Conservation (phyloP, 2,329 filamentous ascomycete species). For the Paraphoma sp. region DNA sequence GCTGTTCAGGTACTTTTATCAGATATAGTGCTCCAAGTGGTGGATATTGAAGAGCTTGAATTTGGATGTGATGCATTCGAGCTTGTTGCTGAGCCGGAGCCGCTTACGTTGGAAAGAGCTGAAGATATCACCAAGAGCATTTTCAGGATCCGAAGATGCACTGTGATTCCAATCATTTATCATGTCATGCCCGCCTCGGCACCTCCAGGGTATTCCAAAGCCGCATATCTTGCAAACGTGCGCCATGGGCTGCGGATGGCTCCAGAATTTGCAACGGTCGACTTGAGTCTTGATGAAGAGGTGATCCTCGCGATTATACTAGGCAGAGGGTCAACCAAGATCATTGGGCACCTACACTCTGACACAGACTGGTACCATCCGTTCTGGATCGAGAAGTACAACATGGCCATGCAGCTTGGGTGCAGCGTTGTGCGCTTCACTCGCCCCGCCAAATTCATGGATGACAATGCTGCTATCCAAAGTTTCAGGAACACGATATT, state of each 20-base stretch:
- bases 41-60: constrained; percentile 71
- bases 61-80: constrained; percentile 72
- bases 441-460: constrained; percentile 61
- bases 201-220: constrained; percentile 26
- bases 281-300: constrained; percentile 63
- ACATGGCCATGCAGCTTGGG: constrained; percentile 62
- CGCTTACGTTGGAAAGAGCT: constrained; percentile 29
- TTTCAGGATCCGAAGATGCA: constrained; percentile 66
- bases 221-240: constrained; percentile 62
- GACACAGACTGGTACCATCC: constrained; percentile 63
- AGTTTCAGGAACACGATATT: constrained; percentile 61
- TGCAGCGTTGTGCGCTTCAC: constrained; percentile 70
- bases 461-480: constrained; percentile 69
- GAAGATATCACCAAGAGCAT: constrained; percentile 63
- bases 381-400: constrained; percentile 64
- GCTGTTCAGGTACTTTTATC: constrained; percentile 68
- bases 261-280: constrained; percentile 66
- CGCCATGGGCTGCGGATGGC: constrained; percentile 68
- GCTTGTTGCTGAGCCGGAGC: constrained; percentile 57
- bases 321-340: constrained; percentile 62
- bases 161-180: constrained; percentile 58
- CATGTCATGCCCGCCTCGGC: constrained; percentile 40
- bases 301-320: constrained; percentile 60
- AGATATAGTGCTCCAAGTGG: constrained; percentile 58
- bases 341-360: constrained; percentile 65